Base-by-base conservation (phyloP, 2,329 filamentous ascomycete genomes). In the Neonectria ditissima region DNA sequence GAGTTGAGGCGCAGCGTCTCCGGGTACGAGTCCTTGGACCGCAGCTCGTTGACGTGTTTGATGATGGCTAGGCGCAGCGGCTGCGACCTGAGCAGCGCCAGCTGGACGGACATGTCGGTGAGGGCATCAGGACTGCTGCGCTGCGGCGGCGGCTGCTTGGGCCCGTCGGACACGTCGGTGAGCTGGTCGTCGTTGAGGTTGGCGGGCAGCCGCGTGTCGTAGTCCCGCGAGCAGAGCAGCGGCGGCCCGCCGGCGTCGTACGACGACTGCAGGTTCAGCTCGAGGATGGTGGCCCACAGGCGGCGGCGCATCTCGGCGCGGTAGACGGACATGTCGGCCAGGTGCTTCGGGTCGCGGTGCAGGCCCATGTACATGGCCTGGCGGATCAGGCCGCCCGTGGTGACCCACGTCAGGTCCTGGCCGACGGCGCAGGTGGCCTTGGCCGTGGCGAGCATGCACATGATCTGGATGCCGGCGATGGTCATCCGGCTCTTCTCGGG, bases 301-400 rank as follows among this genome's bases (percentile, higher is more conserved):
- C 87, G 79, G 4, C 86, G 78, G 2, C 86, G 80, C 73, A 89
- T 81, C 73, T 89, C 87, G 1, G 81, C 79, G 20, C 81, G 78
- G 37, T 84, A 80, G 1, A 76, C 69, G 2, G 83, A 80, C 79
- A 86, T 83, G 20, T 80, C 78, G 7, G 80, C 78, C 4, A 88
- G 80, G 60, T 81, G 76, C 30, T 77, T 79, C 0, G 87, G 86
- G 59, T 89, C 87, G 1, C 85, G 81, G 70, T 89, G 86, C 6
- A 89, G 77, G 4, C 87, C 87, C 80, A 88, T 87, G 58, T 81
- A 81, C 71, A 89, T 83, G 55, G 86, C 87, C 8, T 80, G 82
- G 11, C 86, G 79, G n/a, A 87, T 63, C 11, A 88, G 65, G 0
- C 78, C 74, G 1, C 87, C 87, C 0, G 81, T 77, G 2, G 82